Evolutionary conservation across 441 rosid species (phyloP).

Genomic region (Populus hybrid): DNA sequence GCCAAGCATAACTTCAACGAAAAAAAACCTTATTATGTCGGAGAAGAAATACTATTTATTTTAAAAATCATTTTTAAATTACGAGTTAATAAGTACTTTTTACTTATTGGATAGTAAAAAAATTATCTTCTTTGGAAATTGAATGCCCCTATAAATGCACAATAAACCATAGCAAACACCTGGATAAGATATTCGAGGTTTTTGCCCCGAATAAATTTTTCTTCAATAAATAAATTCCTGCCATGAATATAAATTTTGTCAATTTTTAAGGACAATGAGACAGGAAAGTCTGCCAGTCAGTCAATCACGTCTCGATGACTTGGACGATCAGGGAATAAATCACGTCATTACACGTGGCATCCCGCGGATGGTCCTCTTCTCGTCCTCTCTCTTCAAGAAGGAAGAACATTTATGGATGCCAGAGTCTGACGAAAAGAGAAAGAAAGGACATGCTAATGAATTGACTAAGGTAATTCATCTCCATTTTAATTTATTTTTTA

Average conservation of each 20-base stretch:
- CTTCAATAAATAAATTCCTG: too few species aligned
- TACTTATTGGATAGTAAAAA: too few species aligned
- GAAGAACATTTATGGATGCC: not conserved
- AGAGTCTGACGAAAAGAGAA: not conserved
- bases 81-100: too few species aligned
- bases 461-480: too few species aligned
- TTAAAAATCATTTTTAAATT: too few species aligned
- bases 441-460: too few species aligned
- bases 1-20: too few species aligned
- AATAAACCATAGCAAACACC: not conserved
- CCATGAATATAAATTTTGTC: too few species aligned
- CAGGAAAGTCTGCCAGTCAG: not conserved
- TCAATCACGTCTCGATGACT: conserved; percentile 1
- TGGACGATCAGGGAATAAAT: conserved; percentile 13
- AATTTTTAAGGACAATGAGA: not conserved
- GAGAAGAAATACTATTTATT: too few species aligned
- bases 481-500: too few species aligned
- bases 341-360: conserved; percentile 11
- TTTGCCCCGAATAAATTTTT: not conserved
- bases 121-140: too few species aligned
- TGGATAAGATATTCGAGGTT: not conserved
- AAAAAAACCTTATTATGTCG: too few species aligned
- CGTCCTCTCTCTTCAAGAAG: not conserved
- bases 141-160: not conserved
- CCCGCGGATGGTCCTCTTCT: not conserved